Percentiles rank a stretch among this genome's conserved stretches.
phyloP scores from a whole-genome alignment of 352 stramenopile species.

The Globisporangium mamillatum region DNA sequence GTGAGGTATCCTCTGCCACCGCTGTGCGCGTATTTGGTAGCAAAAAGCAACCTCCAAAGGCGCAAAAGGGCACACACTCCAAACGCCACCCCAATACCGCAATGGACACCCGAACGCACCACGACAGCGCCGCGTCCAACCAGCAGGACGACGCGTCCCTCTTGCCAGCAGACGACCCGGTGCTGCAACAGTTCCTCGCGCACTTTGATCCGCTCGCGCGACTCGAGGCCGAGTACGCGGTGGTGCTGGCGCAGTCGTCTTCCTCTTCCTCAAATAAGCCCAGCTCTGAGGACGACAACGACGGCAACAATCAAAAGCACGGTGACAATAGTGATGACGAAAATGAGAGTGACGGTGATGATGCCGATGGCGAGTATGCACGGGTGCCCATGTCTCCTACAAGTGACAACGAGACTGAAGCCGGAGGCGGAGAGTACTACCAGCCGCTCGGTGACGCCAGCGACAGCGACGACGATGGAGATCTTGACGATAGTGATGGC shows the following conservation, averaged over 20 bases:
- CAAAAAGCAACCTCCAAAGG: too few relatives aligned
- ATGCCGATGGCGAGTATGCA: slow-evolving; percentile 16
- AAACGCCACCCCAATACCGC: too few relatives aligned
- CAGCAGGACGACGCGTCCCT: neutral
- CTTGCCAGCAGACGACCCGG: neutral
- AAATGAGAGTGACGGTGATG: slow-evolving; percentile 22
- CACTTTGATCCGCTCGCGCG: slow-evolving; percentile 45
- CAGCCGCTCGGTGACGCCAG: slow-evolving; percentile 14
- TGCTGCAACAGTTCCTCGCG: slow-evolving; percentile 29
- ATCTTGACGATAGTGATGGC: neutral
- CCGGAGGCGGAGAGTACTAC: slow-evolving; percentile 8
- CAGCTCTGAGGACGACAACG: neutral
- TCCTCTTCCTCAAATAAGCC: neutral
- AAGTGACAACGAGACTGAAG: slow-evolving; percentile 15
- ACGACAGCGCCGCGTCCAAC: neutral
- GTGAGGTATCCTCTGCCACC: too few relatives aligned
- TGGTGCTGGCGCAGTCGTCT: slow-evolving; percentile 47
- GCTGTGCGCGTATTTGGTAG: too few relatives aligned
- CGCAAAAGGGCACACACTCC: too few relatives aligned
- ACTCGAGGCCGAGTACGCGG: slow-evolving; percentile 65
- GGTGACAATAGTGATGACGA: slow-evolving; percentile 17
- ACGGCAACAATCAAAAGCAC: slow-evolving; percentile 14
- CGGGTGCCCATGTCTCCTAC: slow-evolving; percentile 19
- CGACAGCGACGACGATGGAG: slow-evolving; percentile 21
- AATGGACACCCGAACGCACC: neutral